A percentile compares a stretch with the other conserved stretches of the same genome.
phyloP scores from a whole-genome alignment of 495 filamentous ascomycete species.

The Penicillium tannophilum region DNA sequence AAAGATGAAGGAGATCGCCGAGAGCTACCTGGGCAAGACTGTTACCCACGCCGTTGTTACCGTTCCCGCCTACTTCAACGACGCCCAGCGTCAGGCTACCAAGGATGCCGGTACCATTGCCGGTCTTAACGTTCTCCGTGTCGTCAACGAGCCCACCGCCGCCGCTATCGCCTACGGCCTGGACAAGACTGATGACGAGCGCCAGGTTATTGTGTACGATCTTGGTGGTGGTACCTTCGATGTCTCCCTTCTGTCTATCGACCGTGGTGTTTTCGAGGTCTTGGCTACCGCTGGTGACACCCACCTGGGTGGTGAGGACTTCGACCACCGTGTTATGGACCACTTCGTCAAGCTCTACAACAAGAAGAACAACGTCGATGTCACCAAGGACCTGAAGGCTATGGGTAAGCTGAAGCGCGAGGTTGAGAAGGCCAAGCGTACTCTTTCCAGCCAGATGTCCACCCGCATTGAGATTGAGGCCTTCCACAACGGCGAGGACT shows the following conservation, averaged over 20 bases:
- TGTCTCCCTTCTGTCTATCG: slow-evolving; percentile 97
- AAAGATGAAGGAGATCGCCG: slow-evolving; percentile 96
- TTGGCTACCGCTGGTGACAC: slow-evolving; percentile 98
- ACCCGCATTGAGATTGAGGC: slow-evolving; percentile 98
- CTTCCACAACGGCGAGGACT: slow-evolving; percentile 96
- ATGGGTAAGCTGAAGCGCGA: slow-evolving; percentile 99
- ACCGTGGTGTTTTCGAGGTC: slow-evolving; percentile 97
- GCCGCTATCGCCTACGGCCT: slow-evolving; percentile 95
- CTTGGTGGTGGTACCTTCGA: slow-evolving; percentile 99
- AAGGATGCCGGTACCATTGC: slow-evolving; percentile 97
- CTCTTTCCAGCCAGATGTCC: slow-evolving; percentile 97
- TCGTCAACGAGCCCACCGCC: slow-evolving; percentile 95
- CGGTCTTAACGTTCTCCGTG: slow-evolving; percentile 92
- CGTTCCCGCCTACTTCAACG: slow-evolving; percentile 97
- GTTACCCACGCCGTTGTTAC: slow-evolving; percentile 95
- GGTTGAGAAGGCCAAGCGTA: slow-evolving; percentile 99
- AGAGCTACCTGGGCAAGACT: slow-evolving; percentile 86
- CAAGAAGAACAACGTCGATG: slow-evolving; percentile 93
- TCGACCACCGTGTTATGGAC: slow-evolving; percentile 97
- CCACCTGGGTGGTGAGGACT: slow-evolving; percentile 99
- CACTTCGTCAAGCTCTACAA: slow-evolving; percentile 98
- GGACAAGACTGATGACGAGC: slow-evolving; percentile 82
- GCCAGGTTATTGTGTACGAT: slow-evolving; percentile 95
- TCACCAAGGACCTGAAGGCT: slow-evolving; percentile 93
- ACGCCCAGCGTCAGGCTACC: slow-evolving; percentile 95